Base-by-base conservation (phyloP, 495 filamentous ascomycete genomes). In the Penicillium paradoxum region DNA sequence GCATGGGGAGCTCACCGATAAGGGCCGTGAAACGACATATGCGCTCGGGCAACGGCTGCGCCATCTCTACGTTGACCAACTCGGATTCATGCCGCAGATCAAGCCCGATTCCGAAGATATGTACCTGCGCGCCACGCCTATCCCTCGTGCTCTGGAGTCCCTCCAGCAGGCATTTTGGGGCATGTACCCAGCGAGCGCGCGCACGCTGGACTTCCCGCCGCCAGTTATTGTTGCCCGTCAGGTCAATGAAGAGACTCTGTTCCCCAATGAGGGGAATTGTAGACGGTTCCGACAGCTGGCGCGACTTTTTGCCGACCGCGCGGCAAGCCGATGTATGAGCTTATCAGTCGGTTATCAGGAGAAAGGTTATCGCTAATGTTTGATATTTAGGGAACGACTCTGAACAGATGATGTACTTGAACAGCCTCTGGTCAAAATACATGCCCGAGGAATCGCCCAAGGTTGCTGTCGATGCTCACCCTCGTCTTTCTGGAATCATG, bases 81-180 rank as follows among this genome's bases (percentile, higher is more conserved):
- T 98, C 2, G 71, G 79, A 3, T 98, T 95, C 70, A 83, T 98
- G 68, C 91, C 91, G 0, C 66, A 75, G 19, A 75, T 80, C 43
- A 82, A 89, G 48, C 69, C 70, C 46, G 73, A 84, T 63, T 75
- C 80, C 7, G 82, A 88, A 58, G 83, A 81, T 67, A 78, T 96
- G 56, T 96, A 96, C 60, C 79, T 98, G 22, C 86, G 95, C 46
- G 78, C 89, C 2, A 96, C 90, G 0, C 87, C 90, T 0, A 83
- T 97, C 33, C 86, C 86, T 2, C 84, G 92, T 37, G 90, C 92
- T 7, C 76, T 96, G 2, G 90, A 96, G 64, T 90, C 86, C 13
- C 76, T 97, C 18, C 91, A 97, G 55, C 89, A 98, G 67, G 80
- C 88, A 17, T 95, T 96, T 66, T 82, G 77, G 60, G 93, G 92